Evolutionary conservation across 192 early-diverging fungal species (phyloP).

Genomic region (Endogone sp.): DNA sequence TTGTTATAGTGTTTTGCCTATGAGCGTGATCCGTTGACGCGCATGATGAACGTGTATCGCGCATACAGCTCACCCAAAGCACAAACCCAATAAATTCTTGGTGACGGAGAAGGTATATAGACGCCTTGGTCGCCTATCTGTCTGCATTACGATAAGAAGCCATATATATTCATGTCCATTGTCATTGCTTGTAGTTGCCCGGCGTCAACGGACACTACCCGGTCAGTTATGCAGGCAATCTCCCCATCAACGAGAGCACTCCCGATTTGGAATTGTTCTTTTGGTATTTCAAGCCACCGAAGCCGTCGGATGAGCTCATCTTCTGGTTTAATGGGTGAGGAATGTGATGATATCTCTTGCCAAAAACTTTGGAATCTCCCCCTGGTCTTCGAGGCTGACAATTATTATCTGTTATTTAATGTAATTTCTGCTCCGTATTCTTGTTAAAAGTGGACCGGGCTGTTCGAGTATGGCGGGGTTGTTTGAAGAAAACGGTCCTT

Average conservation of each 20-base stretch:
- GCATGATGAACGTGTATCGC: no score
- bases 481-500: constrained; percentile 12
- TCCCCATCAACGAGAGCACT: no score
- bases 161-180: neutral
- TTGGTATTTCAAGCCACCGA: constrained; percentile 11
- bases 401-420: neutral
- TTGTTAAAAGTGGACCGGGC: neutral
- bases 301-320: constrained; percentile 8
- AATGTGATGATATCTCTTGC: neutral
- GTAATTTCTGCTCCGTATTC: neutral
- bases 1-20: no score
- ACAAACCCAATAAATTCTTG: neutral
- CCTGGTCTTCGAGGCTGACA: neutral
- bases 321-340: constrained; percentile 10
- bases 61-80: neutral
- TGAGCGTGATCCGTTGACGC: no score
- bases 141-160: no score
- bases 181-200: neutral
- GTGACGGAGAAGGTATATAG: neutral
- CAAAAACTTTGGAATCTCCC: neutral
- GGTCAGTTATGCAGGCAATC: neutral
- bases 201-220: neutral
- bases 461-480: neutral
- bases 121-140: no score
- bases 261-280: constrained; percentile 4